Conservation (phyloP, 257 asterid species). For the Henckelia pumila region DNA sequence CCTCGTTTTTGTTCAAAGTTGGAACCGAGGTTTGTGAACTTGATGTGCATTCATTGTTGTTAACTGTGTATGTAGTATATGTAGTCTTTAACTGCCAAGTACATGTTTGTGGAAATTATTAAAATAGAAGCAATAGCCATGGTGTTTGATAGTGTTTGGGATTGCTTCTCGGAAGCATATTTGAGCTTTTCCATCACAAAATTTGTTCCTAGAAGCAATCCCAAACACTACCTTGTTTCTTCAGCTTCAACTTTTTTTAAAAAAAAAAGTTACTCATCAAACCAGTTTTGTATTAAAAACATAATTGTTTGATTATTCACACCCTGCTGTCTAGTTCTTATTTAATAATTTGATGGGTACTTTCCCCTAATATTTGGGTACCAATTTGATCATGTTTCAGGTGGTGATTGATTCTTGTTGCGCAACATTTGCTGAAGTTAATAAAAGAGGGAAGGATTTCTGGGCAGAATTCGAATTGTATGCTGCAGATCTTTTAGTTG, state of each 20-base stretch:
- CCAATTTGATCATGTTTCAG: conserved; percentile 36
- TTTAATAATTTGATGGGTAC: conserved; percentile 4
- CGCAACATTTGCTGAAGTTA: conserved; percentile 97
- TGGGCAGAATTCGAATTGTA: conserved; percentile 97
- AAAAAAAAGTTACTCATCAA: too few relatives aligned
- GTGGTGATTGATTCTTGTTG: conserved; percentile 89
- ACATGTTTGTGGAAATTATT: background rate
- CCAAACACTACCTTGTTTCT: too few relatives aligned
- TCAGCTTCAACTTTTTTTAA: background rate
- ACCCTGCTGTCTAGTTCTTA: conserved; percentile 2
- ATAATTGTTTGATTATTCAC: conserved; percentile 5
- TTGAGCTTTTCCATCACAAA: too few relatives aligned
- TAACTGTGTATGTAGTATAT: background rate
- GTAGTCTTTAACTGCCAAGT: too few relatives aligned
- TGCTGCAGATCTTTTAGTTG: conserved; percentile 91
- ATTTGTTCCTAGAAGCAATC: too few relatives aligned
- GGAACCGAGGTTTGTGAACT: conserved; percentile 78
- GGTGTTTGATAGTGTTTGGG: too few relatives aligned
- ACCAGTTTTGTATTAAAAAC: background rate
- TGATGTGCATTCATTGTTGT: conserved; percentile 4
- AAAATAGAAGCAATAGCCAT: background rate
- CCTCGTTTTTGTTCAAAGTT: conserved; percentile 87
- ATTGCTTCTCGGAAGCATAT: too few relatives aligned
- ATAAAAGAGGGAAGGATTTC: conserved; percentile 88
- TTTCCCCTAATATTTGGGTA: background rate